Evolutionary conservation across 2,329 filamentous ascomycete species (phyloP).

Genomic region (Pseudogymnoascus sp.): DNA sequence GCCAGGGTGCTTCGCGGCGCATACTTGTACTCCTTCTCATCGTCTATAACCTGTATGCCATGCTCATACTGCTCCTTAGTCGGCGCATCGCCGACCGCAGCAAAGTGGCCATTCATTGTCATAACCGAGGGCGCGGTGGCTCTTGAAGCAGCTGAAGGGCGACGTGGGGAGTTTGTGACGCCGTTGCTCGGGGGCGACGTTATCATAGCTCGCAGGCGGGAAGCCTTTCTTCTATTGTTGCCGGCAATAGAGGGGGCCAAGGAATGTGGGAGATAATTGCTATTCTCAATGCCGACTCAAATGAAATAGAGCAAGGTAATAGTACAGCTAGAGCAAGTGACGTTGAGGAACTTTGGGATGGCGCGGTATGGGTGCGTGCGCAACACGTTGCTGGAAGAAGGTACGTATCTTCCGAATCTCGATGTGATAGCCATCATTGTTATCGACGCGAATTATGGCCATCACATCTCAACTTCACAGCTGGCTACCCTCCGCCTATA

Average conservation of each 20-base stretch:
- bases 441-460: background rate
- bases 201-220: constrained; percentile 1
- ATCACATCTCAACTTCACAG: background rate
- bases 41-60: constrained; percentile 95
- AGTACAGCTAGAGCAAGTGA: background rate
- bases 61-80: constrained; percentile 69
- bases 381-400: background rate
- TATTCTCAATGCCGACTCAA: constrained; percentile 4
- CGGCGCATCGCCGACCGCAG: constrained; percentile 60
- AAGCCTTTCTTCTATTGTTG: background rate
- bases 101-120: constrained; percentile 74
- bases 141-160: constrained; percentile 26
- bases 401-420: constrained; percentile 3
- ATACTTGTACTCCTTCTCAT: constrained; percentile 95
- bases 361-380: background rate
- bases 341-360: constrained; percentile 4
- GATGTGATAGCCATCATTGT: background rate
- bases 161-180: constrained; percentile 13
- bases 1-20: constrained; percentile 26
- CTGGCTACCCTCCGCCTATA: background rate
- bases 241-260: constrained; percentile 6
- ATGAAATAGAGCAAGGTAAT: background rate
- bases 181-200: constrained; percentile 23
- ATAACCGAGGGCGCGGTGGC: constrained; percentile 28
- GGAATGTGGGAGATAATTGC: background rate